phyloP scores from a whole-genome alignment of 441 rosid genomes.

The Francoa sonchifolia region DNA sequence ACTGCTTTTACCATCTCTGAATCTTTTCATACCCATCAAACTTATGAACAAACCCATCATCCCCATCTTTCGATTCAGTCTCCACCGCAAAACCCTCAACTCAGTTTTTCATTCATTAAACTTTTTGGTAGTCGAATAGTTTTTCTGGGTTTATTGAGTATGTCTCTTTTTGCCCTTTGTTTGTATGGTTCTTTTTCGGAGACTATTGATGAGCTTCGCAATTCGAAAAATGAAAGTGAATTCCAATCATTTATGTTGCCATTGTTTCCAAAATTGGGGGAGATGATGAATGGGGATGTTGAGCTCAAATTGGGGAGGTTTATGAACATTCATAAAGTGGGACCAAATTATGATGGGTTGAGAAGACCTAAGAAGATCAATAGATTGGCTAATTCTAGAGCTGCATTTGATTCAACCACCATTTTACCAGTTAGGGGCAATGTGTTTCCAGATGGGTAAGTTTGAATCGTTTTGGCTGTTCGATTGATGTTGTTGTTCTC shows the following conservation, averaged over 20 bases:
- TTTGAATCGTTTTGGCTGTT: constrained; percentile 3
- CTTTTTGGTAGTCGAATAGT: constrained; percentile 23
- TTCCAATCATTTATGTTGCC: constrained; percentile 56
- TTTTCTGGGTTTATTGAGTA: constrained; percentile 31
- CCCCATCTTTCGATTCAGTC: constrained; percentile 20
- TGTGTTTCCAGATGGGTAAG: constrained; percentile 82
- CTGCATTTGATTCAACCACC: constrained; percentile 37
- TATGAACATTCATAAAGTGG: constrained; percentile 25
- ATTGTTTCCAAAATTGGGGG: constrained; percentile 47
- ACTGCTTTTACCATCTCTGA: constrained; percentile 62
- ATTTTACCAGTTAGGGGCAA: constrained; percentile 62
- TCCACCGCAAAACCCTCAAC: constrained; percentile 23
- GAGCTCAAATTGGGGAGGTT: constrained; percentile 35
- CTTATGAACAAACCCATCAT: constrained; percentile 6
- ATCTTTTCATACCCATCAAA: not conserved
- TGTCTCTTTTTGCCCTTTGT: constrained; percentile 45
- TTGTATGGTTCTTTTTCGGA: constrained; percentile 33
- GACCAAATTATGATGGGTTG: constrained; percentile 15
- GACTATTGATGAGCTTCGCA: constrained; percentile 22
- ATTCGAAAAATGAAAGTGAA: constrained; percentile 7
- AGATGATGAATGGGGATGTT: constrained; percentile 22
- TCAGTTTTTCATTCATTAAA: constrained; percentile 19
- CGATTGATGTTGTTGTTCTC: not conserved
- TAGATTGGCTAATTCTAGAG: constrained; percentile 21
- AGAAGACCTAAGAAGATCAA: constrained; percentile 20